Evolutionary conservation across 768 basidiomycete species (phyloP).

Genomic region (Rhizopogon vulgaris): DNA sequence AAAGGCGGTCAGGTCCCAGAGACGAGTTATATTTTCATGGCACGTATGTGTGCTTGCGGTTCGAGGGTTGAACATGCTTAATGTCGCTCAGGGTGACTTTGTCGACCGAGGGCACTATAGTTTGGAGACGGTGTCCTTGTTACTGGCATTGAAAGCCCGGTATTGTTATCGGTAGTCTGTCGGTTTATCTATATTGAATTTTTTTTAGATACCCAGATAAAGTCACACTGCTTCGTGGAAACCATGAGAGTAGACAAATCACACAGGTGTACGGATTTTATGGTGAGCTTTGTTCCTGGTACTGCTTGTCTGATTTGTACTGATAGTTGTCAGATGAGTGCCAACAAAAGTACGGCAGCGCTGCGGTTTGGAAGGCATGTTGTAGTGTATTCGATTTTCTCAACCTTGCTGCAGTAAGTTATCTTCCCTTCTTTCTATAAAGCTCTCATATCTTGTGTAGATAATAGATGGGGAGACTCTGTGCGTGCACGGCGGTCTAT

Average conservation of each 20-base stretch:
- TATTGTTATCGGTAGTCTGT: conserved; percentile 22
- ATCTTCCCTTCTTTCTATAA: not conserved
- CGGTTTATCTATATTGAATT: conserved; percentile 6
- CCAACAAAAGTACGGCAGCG: conserved; percentile 94
- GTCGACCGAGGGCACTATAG: conserved; percentile 97
- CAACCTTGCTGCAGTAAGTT: conserved; percentile 83
- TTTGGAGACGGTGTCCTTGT: conserved; percentile 86
- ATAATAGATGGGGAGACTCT: conserved; percentile 91
- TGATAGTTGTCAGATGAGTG: conserved; percentile 66
- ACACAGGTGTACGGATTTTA: conserved; percentile 99
- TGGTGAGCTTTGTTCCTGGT: conserved; percentile 42
- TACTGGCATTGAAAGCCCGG: conserved; percentile 88
- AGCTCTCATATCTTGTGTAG: conserved; percentile 32
- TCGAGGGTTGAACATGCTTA: conserved; percentile 19
- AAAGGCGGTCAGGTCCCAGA: conserved; percentile 84
- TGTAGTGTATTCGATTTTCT: conserved; percentile 95
- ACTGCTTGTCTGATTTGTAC: not conserved
- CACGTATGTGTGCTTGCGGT: conserved; percentile 47
- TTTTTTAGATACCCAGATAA: conserved; percentile 78
- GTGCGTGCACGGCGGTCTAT: conserved; percentile 94
- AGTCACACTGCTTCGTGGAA: conserved; percentile 87
- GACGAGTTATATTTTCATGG: conserved; percentile 95
- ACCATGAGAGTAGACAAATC: conserved; percentile 96
- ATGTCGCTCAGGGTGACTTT: conserved; percentile 77
- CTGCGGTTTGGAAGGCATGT: conserved; percentile 95